phyloP scores from a whole-genome alignment of 2,329 filamentous ascomycete genomes.

The Scedosporium minutisporum region DNA sequence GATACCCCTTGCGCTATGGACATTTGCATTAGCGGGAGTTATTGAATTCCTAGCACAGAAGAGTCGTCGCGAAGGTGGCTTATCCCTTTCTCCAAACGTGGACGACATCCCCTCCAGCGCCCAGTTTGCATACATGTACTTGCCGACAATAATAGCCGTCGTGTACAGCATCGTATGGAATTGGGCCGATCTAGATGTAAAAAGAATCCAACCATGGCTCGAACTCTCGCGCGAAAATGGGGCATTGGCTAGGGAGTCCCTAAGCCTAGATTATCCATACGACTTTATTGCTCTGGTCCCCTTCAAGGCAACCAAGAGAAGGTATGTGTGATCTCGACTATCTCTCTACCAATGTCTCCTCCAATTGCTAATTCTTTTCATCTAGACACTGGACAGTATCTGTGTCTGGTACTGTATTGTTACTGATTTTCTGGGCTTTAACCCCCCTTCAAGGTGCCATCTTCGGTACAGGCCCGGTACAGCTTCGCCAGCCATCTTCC shows the following conservation, averaged over 20 bases:
- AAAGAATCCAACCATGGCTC: constrained; percentile 50
- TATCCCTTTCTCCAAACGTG: constrained; percentile 16
- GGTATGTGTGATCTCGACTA: too few species aligned
- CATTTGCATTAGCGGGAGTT: too few species aligned
- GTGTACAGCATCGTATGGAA: constrained; percentile 47
- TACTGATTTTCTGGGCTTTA: constrained; percentile 44
- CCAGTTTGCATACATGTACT: constrained; percentile 35
- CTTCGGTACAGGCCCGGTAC: constrained; percentile 29
- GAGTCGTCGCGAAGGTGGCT: constrained; percentile 31
- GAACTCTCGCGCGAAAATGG: constrained; percentile 40
- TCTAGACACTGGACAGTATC: constrained; percentile 45
- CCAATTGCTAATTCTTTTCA: too few species aligned
- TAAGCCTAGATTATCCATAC: constrained; percentile 44
- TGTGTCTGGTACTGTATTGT: constrained; percentile 32
- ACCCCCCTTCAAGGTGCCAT: constrained; percentile 48
- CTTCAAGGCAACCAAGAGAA: constrained; percentile 16
- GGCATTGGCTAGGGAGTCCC: constrained; percentile 30
- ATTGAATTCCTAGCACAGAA: too few species aligned
- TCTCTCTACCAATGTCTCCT: too few species aligned
- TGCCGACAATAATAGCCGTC: constrained; percentile 44
- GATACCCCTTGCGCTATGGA: constrained; percentile 20
- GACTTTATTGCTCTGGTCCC: constrained; percentile 25
- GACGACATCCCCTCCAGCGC: constrained; percentile 25
- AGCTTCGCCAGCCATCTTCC: constrained; percentile 4
- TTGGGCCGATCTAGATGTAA: constrained; percentile 50